Evolutionary conservation across 352 stramenopile species (phyloP).

Genomic region (Thalassiosira hispida): DNA sequence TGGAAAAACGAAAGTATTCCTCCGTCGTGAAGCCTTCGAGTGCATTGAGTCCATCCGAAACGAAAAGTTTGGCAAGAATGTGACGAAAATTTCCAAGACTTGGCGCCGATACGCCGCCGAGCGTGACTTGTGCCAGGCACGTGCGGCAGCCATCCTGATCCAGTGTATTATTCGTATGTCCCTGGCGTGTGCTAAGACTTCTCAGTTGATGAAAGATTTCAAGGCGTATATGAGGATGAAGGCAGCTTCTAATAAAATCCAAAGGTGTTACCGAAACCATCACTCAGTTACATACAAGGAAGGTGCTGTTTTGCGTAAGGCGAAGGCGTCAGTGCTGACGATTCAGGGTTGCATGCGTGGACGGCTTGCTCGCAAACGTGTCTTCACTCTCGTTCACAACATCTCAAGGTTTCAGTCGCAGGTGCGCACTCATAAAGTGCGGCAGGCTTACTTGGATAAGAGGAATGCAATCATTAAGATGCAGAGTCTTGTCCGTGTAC

Average conservation of each 20-base stretch:
- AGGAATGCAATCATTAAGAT: slow-evolving; percentile 47
- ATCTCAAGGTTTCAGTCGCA: slow-evolving; percentile 46
- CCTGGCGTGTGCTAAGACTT: slow-evolving; percentile 35
- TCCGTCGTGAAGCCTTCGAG: slow-evolving; percentile 85
- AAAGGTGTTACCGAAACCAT: slow-evolving; percentile 52
- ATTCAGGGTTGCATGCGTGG: slow-evolving; percentile 53
- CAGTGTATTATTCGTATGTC: slow-evolving; percentile 70
- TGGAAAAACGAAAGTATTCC: slow-evolving; percentile 85
- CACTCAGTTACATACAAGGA: slow-evolving; percentile 35
- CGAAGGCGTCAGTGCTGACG: slow-evolving; percentile 40
- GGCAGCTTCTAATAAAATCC: slow-evolving; percentile 50
- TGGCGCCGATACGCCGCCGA: slow-evolving; percentile 67
- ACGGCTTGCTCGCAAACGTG: slow-evolving; percentile 36
- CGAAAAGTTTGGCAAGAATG: slow-evolving; percentile 77
- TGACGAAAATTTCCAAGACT: slow-evolving; percentile 75
- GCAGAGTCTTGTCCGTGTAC: slow-evolving; percentile 35
- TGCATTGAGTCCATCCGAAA: slow-evolving; percentile 82
- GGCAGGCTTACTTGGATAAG: slow-evolving; percentile 31
- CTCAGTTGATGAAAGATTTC: slow-evolving; percentile 51
- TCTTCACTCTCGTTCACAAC: slow-evolving; percentile 26
- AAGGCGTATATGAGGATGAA: slow-evolving; percentile 51
- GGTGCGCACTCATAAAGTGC: slow-evolving; percentile 32
- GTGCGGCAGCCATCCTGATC: slow-evolving; percentile 62
- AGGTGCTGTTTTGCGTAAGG: slow-evolving; percentile 37
- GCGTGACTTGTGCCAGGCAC: slow-evolving; percentile 39